These are phyloP conservation scores for Durio zibethinus DNA, from an alignment of 345 rosid genomes.

Conservation along the genomic window DNA sequence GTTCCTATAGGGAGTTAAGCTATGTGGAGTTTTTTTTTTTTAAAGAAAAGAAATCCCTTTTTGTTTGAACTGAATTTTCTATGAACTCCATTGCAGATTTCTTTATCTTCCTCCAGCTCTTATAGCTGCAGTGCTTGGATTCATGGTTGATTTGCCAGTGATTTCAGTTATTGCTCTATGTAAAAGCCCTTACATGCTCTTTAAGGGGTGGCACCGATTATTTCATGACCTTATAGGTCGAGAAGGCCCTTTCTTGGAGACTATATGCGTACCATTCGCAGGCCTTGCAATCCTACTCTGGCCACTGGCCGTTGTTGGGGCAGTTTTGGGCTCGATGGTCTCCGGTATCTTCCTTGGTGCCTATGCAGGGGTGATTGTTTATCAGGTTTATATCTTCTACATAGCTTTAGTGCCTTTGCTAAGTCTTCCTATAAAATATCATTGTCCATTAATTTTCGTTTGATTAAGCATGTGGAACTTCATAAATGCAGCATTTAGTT, in stretches of 20 bases:
- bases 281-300: conserved; percentile 91
- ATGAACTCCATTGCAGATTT: conserved; percentile 45
- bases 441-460: background rate
- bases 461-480: background rate
- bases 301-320: conserved; percentile 93
- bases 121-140: conserved; percentile 57
- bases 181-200: conserved; percentile 91
- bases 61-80: background rate
- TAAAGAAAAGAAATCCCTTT: background rate
- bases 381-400: conserved; percentile 49
- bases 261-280: conserved; percentile 95
- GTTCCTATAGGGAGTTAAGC: background rate
- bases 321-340: conserved; percentile 67
- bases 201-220: conserved; percentile 93
- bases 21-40: background rate
- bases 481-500: background rate
- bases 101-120: conserved; percentile 70
- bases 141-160: conserved; percentile 60
- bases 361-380: conserved; percentile 77
- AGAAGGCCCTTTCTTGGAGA: conserved; percentile 97
- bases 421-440: background rate
- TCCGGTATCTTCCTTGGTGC: conserved; percentile 84
- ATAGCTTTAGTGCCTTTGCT: background rate
- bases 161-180: conserved; percentile 66
- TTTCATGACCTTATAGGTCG: conserved; percentile 90